phyloP scores from a whole-genome alignment of 345 rosid genomes.

The Eucalyptus erythrocorys region DNA sequence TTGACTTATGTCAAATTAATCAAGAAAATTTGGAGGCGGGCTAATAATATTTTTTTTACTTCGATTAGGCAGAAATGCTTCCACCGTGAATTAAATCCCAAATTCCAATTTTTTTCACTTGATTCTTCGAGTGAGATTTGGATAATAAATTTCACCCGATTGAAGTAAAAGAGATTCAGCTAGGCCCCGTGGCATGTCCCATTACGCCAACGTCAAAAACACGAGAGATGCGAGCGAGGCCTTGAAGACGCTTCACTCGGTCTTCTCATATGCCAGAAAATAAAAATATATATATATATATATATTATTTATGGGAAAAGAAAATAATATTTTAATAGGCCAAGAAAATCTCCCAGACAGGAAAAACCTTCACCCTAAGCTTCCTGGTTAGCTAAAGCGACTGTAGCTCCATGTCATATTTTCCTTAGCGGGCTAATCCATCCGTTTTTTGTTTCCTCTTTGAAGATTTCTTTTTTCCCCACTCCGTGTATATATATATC shows the following conservation, averaged over 20 bases:
- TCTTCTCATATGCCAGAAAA: not conserved
- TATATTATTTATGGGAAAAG: not conserved
- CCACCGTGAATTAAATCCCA: not conserved
- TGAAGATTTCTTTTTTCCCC: not conserved
- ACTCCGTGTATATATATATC: not conserved
- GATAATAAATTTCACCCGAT: not conserved
- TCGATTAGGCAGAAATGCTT: fast-evolving
- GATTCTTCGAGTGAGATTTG: not conserved
- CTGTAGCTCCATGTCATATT: not conserved
- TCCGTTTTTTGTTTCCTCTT: not conserved
- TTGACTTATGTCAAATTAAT: fast-evolving
- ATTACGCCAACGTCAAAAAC: not conserved
- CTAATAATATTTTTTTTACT: no score
- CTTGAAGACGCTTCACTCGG: not conserved
- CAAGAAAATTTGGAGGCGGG: fast-evolving
- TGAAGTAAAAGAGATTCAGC: not conserved
- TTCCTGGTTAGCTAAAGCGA: not conserved
- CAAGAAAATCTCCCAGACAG: no score
- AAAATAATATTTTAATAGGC: not conserved
- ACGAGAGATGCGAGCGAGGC: not conserved
- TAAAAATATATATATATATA: no score
- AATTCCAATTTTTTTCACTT: not conserved
- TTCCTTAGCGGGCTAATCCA: not conserved
- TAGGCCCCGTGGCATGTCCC: not conserved
- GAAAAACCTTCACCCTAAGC: no score